Evolutionary conservation across 2,329 filamentous ascomycete species (phyloP), one percentile per base, ranked within the genome.

Genomic region (Fusarium torreyae): DNA sequence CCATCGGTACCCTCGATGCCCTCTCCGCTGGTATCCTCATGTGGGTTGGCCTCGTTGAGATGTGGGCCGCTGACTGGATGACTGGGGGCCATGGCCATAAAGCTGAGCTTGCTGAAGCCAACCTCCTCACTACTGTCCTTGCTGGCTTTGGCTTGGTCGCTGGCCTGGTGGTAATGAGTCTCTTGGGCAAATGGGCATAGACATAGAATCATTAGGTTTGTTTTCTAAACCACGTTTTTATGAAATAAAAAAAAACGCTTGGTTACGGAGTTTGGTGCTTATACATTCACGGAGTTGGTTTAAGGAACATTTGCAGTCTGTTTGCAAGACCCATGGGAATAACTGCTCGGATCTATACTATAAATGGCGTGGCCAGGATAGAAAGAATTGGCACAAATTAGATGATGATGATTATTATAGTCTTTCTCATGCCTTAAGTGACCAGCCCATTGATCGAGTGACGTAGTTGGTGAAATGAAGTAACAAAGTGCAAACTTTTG

Each of bases 11-110:
- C 0, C 82, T 94, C 2, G 89, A 94, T 77, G 90, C 92, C 7
- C 75, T 94, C 11, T 92, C 89, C 1, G 91, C 92, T 0, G 92
- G 92, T 28, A 92, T 95, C 44, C 82, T 94, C 33, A 81, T 92
- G n/a, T 94, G 92, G 91, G 91, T 94, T 3, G 91, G 91, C 3
- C 79, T 94, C 2, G 91, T 94, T 0, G 92, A 94, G 80, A 94
- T 94, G 91, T 90, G 90, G 88, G 90, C 90, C 4, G 82, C 86
- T 40, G 92, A 94, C 75, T 94, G 92, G 92, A 86, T 88, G 72
- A 82, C 82, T 2, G 86, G 85, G 18, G 59, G 69, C 10, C 79
- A 80, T 38, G 79, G 79, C 9, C 73, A 76, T 40, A 75, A 74
- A 68, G 76, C 78, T 20, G 87, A 91, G 74, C 78, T 92, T 76